Conservation (phyloP, 352 stramenopile genomes). For the Blastocystis sp. region DNA sequence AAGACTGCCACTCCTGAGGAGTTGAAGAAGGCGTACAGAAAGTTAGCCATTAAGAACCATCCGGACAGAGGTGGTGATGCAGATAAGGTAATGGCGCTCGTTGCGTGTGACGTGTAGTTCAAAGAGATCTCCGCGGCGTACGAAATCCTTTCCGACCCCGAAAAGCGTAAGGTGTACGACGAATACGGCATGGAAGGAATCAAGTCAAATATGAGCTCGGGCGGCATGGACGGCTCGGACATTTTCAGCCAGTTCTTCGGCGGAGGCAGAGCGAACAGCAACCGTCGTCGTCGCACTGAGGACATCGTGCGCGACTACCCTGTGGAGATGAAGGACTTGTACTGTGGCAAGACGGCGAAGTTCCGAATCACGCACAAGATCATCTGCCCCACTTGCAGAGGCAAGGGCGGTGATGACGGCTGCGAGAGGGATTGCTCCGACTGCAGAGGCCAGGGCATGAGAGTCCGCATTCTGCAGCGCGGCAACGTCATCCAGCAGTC, state of each 20-base stretch:
- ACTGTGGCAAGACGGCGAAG: slow-evolving; percentile 98
- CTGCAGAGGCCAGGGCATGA: slow-evolving; percentile 90
- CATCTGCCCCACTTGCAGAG: slow-evolving; percentile 85
- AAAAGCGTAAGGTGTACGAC: slow-evolving; percentile 87
- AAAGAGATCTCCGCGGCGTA: slow-evolving; percentile 92
- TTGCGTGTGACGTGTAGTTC: slow-evolving; percentile 80
- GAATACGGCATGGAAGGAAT: slow-evolving; percentile 97
- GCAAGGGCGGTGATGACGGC: slow-evolving; percentile 88
- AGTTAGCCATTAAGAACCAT: slow-evolving; percentile 90
- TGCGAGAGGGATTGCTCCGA: slow-evolving; percentile 88
- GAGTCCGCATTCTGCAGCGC: slow-evolving; percentile 94
- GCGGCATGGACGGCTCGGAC: slow-evolving; percentile 79
- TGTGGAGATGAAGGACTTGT: slow-evolving; percentile 96
- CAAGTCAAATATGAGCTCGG: slow-evolving; percentile 83
- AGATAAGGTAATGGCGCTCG: slow-evolving; percentile 84
- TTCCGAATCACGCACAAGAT: slow-evolving; percentile 94
- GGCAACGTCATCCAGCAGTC: slow-evolving; percentile 97
- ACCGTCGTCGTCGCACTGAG: slow-evolving; percentile 88
- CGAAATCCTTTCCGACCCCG: slow-evolving; percentile 92
- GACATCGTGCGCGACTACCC: slow-evolving; percentile 91
- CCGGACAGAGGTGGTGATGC: slow-evolving; percentile 97
- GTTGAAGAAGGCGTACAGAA: slow-evolving; percentile 88
- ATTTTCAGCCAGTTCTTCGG: slow-evolving; percentile 98
- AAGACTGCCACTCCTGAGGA: slow-evolving; percentile 84
- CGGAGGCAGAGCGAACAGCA: slow-evolving; percentile 79